Conservation (phyloP, 2,329 filamentous ascomycete species). For the Periconia sp. region DNA sequence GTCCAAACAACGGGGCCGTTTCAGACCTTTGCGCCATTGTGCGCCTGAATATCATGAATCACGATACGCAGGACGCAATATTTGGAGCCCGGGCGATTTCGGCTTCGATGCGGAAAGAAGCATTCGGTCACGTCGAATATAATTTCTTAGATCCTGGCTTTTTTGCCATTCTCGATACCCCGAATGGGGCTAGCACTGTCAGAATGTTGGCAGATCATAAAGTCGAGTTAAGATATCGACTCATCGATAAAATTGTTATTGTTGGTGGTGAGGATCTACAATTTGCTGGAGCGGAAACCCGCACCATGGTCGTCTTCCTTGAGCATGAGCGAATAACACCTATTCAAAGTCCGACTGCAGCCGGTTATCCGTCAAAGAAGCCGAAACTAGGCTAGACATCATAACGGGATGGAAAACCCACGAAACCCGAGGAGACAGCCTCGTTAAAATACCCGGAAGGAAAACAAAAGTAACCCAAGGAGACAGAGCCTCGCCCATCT, state of each 20-base stretch:
- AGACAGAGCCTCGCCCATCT: too few species aligned
- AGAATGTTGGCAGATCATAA: conserved; percentile 11
- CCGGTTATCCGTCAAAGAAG: neutral
- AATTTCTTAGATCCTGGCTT: conserved; percentile 8
- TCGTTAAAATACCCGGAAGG: neutral
- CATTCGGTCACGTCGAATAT: conserved; percentile 13
- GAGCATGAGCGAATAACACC: neutral
- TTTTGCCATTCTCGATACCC: conserved; percentile 13
- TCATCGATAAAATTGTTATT: conserved; percentile 14
- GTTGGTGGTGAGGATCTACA: conserved; percentile 8
- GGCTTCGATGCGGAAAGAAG: too few species aligned
- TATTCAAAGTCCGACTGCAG: neutral
- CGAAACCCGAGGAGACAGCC: conserved; percentile 3
- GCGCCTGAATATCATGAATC: too few species aligned
- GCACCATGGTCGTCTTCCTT: neutral
- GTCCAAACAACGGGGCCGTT: too few species aligned
- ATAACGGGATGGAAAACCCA: conserved; percentile 2
- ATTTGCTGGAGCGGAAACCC: neutral
- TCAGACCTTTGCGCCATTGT: too few species aligned
- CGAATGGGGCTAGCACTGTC: conserved; percentile 12
- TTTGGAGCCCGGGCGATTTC: too few species aligned
- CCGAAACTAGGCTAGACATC: neutral
- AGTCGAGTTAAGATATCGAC: conserved; percentile 5
- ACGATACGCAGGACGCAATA: too few species aligned
- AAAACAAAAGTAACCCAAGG: too few species aligned